phyloP scores from a whole-genome alignment of 2,329 filamentous ascomycete species.

The Paramyrothecium roridum region DNA sequence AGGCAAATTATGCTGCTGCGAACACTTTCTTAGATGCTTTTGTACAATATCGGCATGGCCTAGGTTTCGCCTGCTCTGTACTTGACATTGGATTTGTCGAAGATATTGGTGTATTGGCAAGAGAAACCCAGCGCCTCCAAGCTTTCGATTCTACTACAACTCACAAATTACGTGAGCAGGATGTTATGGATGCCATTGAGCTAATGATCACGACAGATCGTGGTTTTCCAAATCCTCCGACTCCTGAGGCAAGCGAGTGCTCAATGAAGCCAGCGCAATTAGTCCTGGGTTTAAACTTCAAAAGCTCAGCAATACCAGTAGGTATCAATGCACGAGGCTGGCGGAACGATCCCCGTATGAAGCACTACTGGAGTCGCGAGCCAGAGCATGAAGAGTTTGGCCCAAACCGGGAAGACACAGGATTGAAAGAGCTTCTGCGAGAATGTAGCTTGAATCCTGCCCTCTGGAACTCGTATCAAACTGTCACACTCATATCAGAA shows the following conservation, averaged over 20 bases:
- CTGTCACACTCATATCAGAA: background rate
- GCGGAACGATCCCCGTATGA: background rate
- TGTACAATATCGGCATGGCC: background rate
- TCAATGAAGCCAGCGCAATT: background rate
- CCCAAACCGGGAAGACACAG: background rate
- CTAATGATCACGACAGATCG: background rate
- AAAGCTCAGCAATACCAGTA: background rate
- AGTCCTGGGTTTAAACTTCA: background rate
- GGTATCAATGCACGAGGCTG: background rate
- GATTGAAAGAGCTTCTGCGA: background rate
- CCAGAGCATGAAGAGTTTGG: background rate
- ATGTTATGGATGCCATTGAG: background rate
- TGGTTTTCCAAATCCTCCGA: too few species aligned
- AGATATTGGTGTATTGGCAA: background rate
- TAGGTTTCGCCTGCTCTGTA: background rate
- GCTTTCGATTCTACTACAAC: background rate
- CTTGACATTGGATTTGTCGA: background rate
- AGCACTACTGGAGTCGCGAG: background rate
- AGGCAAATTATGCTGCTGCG: conserved; percentile 1
- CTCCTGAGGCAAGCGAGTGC: too few species aligned
- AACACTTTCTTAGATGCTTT: conserved; percentile 1
- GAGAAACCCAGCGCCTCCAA: background rate
- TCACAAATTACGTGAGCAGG: background rate
- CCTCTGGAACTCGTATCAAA: background rate
- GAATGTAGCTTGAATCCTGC: background rate